Percentiles rank a stretch among this genome's conserved stretches.
Conservation (phyloP, 192 early-diverging fungal genomes). For the Umbelopsis sp. region DNA sequence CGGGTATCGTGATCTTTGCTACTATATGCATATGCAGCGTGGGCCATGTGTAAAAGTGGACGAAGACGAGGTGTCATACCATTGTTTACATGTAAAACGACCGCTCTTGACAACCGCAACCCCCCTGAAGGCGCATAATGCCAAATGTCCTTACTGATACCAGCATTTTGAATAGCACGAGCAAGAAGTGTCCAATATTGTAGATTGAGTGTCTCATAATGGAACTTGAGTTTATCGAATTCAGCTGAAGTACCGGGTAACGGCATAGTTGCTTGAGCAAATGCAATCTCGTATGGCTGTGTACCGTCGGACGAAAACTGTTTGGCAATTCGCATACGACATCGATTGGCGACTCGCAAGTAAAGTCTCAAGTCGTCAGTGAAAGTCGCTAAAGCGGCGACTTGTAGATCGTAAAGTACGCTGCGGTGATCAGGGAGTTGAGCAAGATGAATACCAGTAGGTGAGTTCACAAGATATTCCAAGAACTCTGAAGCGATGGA, state of each 20-base stretch:
- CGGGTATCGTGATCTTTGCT: constrained; percentile 16
- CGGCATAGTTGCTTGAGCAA: neutral
- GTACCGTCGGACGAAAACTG: constrained; percentile 46
- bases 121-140: constrained; percentile 50
- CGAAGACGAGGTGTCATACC: constrained; percentile 37
- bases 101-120: constrained; percentile 44
- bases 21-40: constrained; percentile 42
- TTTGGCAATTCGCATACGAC: constrained; percentile 63
- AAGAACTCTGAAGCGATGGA: constrained; percentile 52
- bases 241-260: neutral
- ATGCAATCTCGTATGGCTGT: constrained; percentile 32
- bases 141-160: constrained; percentile 56
- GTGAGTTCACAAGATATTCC: constrained; percentile 56
- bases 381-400: constrained; percentile 54
- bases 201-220: constrained; percentile 52
- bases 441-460: constrained; percentile 51
- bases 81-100: constrained; percentile 44
- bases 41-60: constrained; percentile 52
- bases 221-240: constrained; percentile 15
- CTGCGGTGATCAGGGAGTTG: constrained; percentile 58
- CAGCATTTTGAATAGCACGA: constrained; percentile 52
- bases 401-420: constrained; percentile 58
- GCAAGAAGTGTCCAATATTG: constrained; percentile 62
- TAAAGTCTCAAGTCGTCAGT: constrained; percentile 57
- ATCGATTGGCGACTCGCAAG: constrained; percentile 55